These are phyloP conservation scores for Carnegiea gigantea DNA, from an alignment of 179 eudicot species.

Conservation along the genomic window DNA sequence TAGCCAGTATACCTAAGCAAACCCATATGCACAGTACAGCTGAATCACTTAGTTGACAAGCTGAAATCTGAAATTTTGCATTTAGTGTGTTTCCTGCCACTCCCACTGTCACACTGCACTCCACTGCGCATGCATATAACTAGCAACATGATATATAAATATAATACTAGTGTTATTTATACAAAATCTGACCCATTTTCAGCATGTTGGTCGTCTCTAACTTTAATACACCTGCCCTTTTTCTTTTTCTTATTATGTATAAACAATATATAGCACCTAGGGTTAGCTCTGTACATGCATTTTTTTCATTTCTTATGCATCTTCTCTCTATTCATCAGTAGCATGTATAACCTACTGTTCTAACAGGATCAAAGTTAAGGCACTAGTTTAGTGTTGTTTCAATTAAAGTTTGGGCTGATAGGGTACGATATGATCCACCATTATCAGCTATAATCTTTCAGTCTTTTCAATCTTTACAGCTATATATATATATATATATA, in stretches of 20 bases:
- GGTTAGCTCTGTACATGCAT: neutral
- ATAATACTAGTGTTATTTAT: neutral
- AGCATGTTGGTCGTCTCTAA: slow-evolving; percentile 8
- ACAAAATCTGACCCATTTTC: neutral
- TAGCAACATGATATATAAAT: neutral
- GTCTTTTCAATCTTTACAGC: neutral
- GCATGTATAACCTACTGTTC: neutral
- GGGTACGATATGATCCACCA: neutral
- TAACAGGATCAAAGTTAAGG: slow-evolving; percentile 7
- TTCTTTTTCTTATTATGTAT: neutral
- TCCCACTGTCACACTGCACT: slow-evolving; percentile 8
- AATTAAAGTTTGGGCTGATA: neutral
- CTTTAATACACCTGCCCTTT: slow-evolving; percentile 1
- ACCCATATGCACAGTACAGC: neutral
- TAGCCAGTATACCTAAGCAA: neutral
- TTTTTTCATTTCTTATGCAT: neutral
- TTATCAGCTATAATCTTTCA: neutral
- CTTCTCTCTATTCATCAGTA: neutral
- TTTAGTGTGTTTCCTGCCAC: slow-evolving; percentile 5
- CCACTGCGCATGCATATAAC: slow-evolving; percentile 10
- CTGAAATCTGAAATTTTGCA: slow-evolving; percentile 3
- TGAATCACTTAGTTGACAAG: slow-evolving; percentile 14
- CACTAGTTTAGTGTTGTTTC: neutral
- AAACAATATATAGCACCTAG: neutral
- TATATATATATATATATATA: neutral